These are phyloP conservation scores for Camellia sinensis DNA, from an alignment of 148 eudicot species.

Conservation along the genomic window DNA sequence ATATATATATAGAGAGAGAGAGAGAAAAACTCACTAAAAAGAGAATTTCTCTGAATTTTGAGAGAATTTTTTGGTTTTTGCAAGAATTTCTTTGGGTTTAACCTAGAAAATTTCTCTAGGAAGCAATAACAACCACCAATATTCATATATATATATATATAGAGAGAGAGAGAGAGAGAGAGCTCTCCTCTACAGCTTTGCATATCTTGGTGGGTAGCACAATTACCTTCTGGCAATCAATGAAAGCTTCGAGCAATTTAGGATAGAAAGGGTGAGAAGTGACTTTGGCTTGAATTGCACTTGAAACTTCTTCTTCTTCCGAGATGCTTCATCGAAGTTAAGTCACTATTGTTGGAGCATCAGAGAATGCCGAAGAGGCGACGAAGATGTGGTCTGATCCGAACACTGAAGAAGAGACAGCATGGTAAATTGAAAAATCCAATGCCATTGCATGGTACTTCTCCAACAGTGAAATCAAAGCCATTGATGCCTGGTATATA, in stretches of 20 bases:
- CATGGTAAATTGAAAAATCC: conserved; percentile 15
- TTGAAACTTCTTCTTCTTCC: conserved; percentile 18
- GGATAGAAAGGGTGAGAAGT: conserved; percentile 64
- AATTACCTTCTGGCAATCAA: conserved; percentile 62
- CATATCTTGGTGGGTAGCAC: neutral
- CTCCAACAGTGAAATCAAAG: no score
- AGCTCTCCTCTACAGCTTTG: neutral
- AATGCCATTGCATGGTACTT: no score
- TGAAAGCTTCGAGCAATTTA: conserved; percentile 50
- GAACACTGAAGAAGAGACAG: conserved; percentile 15
- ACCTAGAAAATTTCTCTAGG: no score
- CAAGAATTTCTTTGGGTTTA: no score
- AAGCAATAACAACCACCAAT: no score
- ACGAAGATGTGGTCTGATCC: conserved; percentile 47
- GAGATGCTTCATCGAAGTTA: conserved; percentile 4
- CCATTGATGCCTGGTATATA: no score
- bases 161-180: neutral
- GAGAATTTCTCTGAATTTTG: no score
- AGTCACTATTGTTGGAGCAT: conserved; percentile 21
- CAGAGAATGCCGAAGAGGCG: conserved; percentile 31
- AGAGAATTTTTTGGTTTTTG: no score
- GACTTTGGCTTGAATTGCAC: conserved; percentile 43
- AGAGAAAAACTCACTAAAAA: no score
- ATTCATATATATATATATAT: neutral
- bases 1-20: no score